Evolutionary conservation across 495 filamentous ascomycete species (phyloP).

Genomic region (Xylaria curta): DNA sequence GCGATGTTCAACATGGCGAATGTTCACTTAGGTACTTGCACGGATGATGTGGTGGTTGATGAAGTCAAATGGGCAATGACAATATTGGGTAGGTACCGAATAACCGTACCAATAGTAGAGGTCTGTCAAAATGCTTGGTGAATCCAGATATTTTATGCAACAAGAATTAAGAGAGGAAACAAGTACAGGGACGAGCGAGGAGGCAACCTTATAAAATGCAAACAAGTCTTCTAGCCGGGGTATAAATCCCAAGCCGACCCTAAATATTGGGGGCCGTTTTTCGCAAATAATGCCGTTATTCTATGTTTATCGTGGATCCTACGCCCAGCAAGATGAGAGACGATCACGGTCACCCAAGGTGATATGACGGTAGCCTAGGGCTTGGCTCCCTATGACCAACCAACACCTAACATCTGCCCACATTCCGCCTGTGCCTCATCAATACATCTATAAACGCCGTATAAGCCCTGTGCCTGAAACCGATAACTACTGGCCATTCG

Average conservation of each 20-base stretch:
- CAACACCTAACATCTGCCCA: not conserved
- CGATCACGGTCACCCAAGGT: not conserved
- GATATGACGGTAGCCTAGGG: not conserved
- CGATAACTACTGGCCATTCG: not conserved
- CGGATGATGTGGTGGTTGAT: not conserved
- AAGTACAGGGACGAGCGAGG: not conserved
- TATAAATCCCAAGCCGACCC: not conserved
- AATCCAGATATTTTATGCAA: not conserved
- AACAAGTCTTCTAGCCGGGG: not conserved
- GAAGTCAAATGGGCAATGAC: not conserved
- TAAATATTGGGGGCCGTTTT: slow-evolving; percentile 11
- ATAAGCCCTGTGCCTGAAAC: not conserved
- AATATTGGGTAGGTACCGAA: not conserved
- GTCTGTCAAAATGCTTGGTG: not conserved
- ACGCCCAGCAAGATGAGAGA: not conserved
- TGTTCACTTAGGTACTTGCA: not conserved
- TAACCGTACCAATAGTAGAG: not conserved
- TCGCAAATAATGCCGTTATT: not conserved
- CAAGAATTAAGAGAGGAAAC: not conserved
- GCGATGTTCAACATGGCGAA: slow-evolving; percentile 21
- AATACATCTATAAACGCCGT: not conserved
- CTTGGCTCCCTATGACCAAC: not conserved
- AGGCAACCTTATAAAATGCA: not conserved
- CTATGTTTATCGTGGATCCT: not conserved
- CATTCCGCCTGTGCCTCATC: not conserved